Percentiles rank a stretch among this genome's conserved stretches.
Conservation (phyloP, 495 filamentous ascomycete genomes). For the Xylaria telfairii region DNA sequence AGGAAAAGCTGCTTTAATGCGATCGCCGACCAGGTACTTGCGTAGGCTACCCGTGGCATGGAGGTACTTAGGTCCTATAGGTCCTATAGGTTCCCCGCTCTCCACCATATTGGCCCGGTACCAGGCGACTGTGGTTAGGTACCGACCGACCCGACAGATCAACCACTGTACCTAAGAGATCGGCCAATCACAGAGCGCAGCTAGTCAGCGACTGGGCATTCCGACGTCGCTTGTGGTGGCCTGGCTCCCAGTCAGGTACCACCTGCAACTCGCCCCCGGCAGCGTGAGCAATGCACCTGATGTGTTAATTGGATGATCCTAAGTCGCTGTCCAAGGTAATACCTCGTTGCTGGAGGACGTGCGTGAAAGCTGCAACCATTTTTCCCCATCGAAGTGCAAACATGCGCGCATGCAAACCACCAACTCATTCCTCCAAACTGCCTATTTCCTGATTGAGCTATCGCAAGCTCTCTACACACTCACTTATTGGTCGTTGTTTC, state of each 20-base stretch:
- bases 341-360: neutral
- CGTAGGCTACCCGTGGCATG: neutral
- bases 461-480: slow-evolving; percentile 3
- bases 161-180: slow-evolving; percentile 10
- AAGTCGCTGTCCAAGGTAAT: neutral
- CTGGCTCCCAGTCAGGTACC: neutral
- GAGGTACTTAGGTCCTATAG: neutral
- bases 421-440: neutral
- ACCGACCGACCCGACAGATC: slow-evolving; percentile 15
- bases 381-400: neutral
- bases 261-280: slow-evolving; percentile 3
- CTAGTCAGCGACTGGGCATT: neutral
- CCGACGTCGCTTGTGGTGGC: neutral
- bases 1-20: slow-evolving; percentile 22
- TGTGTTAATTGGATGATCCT: neutral
- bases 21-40: neutral
- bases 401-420: neutral
- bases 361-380: slow-evolving; percentile 2
- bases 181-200: neutral
- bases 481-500: slow-evolving; percentile 9
- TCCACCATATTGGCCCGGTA: neutral
- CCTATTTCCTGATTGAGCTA: slow-evolving; percentile 17
- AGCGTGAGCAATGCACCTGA: neutral
- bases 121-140: slow-evolving; percentile 20
- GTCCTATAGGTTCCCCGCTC: slow-evolving; percentile 4